A percentile compares a stretch with the other conserved stretches of the same genome.
These are phyloP conservation scores for Cutaneotrichosporon sp. DNA, from an alignment of 1,284 basidiomycete species.

Conservation along the genomic window DNA sequence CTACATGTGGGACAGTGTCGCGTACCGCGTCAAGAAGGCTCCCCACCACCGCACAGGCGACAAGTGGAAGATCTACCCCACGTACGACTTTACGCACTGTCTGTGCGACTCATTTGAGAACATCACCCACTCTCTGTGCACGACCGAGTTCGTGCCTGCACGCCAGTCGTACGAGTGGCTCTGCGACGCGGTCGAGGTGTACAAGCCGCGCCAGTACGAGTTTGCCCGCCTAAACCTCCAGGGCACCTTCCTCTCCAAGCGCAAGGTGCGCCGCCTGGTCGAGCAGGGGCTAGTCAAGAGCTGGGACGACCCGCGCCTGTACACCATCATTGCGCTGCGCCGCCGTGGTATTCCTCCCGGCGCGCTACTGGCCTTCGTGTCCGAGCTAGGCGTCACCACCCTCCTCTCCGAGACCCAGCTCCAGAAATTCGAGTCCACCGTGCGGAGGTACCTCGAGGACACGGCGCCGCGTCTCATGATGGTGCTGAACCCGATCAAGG, in stretches of 20 bases:
- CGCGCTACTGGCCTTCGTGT: conserved; percentile 89
- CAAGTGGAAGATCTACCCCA: conserved; percentile 79
- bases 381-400: conserved; percentile 87
- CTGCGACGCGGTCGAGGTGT: conserved; percentile 91
- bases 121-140: conserved; percentile 97
- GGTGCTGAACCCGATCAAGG: conserved; percentile 85
- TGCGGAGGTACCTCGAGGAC: conserved; percentile 86
- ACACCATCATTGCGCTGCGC: conserved; percentile 91
- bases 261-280: conserved; percentile 89
- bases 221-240: conserved; percentile 91
- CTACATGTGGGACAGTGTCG: conserved; percentile 99
- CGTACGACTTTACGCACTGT: conserved; percentile 99
- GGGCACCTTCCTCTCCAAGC: conserved; percentile 95
- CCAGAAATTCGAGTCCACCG: conserved; percentile 80
- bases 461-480: conserved; percentile 85
- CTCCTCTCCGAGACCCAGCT: conserved; percentile 78
- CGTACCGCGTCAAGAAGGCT: conserved; percentile 86
- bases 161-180: conserved; percentile 99
- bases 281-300: conserved; percentile 76
- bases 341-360: conserved; percentile 93
- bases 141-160: conserved; percentile 92
- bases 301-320: conserved; percentile 98
- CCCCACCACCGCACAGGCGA: conserved; percentile 90
- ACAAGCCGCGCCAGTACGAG: conserved; percentile 98
- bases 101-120: conserved; percentile 98